Base-by-base conservation (phyloP, 2,329 filamentous ascomycete species). In the Apiospora koreana region DNA sequence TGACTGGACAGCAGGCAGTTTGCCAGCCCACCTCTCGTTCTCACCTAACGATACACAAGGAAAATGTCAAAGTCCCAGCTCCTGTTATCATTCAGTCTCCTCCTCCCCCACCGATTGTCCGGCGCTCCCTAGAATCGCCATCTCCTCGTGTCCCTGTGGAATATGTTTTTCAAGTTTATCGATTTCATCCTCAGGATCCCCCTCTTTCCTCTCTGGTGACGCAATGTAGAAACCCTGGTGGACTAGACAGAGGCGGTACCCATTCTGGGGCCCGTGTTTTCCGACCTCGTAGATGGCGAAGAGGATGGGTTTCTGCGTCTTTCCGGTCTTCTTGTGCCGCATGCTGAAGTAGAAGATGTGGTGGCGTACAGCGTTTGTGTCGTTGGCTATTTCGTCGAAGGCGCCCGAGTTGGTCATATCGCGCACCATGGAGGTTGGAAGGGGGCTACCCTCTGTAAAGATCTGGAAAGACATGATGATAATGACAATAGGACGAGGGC, bases 121-220 rank as follows among this genome's bases (percentile, higher is more conserved):
- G 9, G 54, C 16, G 9, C 8, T 62, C 54, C 65, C 41, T 12
- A 67, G 4, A 46, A 67, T 46, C 18, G 31, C 65, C 23, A 67
- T 38, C 65, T 67, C 65, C 65, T 45, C 42, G n/a, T 67, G 65
- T 12, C 65, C 65, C 65, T 67, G 42, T 12, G 65, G 65, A 14
- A 67, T 67, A 12, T 2, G 25, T n/a, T 31, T 46, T 46, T 67
- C 65, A 10, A 67, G 25, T 31, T n/a, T 35, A n/a, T 67, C 65
- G 12, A 67, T 67, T 3, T 67, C 42, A 18, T 67, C 65, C 14
- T 67, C 65, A 1, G 65, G 18, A 12, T 43, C 42, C 25, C 23
- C 65, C 21, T 67, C 65, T 4, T 43, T 35, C 65, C n/a, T 67
- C 9, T 43, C 45, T 2, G 65, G 42, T 3, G 65, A 67, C 16